These are phyloP conservation scores for Spergularia bocconei DNA, from an alignment of 148 eudicot genomes.

Conservation along the genomic window DNA sequence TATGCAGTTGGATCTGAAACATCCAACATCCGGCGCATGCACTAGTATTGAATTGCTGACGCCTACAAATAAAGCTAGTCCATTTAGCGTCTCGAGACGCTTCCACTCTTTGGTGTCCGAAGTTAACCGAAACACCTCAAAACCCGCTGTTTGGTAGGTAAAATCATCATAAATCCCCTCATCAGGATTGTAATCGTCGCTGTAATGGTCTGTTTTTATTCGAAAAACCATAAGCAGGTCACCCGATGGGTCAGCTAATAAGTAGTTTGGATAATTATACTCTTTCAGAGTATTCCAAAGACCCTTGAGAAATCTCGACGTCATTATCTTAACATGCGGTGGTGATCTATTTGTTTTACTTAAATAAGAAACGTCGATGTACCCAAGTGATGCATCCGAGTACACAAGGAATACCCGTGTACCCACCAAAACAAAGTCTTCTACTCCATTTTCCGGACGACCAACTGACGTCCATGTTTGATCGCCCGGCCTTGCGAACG, in stretches of 20 bases:
- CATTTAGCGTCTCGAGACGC: too few relatives aligned
- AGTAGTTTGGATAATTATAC: background rate
- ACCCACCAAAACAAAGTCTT: background rate
- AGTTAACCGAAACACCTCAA: too few relatives aligned
- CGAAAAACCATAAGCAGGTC: background rate
- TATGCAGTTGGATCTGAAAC: slow-evolving; percentile 4
- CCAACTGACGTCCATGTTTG: background rate
- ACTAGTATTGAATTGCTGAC: background rate
- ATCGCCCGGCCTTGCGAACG: slow-evolving; percentile 14
- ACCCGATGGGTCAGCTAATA: background rate
- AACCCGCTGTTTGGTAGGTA: background rate
- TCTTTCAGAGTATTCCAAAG: background rate
- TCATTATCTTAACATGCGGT: background rate
- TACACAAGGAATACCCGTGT: background rate
- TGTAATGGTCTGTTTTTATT: background rate
- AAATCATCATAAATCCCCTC: background rate
- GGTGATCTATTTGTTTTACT: background rate
- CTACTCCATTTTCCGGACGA: background rate
- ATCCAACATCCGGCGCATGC: background rate
- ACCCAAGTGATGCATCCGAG: too few relatives aligned
- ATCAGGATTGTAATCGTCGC: background rate
- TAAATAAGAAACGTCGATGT: background rate
- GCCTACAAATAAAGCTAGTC: slow-evolving; percentile 12
- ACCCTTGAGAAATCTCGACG: background rate
- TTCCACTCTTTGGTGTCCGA: too few relatives aligned